Percentiles rank a stretch among this genome's conserved stretches.
Evolutionary conservation across 2,329 filamentous ascomycete genomes (phyloP).

Genomic region (Verticillium nonalfalfae): DNA sequence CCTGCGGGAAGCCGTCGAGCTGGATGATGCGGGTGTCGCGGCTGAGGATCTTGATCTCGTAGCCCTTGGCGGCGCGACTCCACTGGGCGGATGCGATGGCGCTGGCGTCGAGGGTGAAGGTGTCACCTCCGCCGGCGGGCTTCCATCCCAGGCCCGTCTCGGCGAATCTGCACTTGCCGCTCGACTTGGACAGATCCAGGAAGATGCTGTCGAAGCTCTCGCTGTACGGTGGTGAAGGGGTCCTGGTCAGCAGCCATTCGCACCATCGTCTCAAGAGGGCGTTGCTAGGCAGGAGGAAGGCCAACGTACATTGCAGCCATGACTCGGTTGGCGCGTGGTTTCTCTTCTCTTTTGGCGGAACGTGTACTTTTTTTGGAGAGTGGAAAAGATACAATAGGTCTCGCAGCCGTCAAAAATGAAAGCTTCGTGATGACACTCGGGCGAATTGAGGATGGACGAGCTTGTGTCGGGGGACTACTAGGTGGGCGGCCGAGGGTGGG

Average conservation of each 20-base stretch:
- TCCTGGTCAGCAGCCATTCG: background rate
- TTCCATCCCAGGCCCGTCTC: constrained; percentile 96
- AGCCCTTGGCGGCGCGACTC: constrained; percentile 88
- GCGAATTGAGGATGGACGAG: background rate
- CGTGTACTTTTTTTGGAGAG: background rate
- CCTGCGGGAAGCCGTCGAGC: constrained; percentile 89
- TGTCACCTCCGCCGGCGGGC: constrained; percentile 77
- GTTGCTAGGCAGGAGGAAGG: background rate
- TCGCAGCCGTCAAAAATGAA: background rate
- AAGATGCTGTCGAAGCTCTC: constrained; percentile 98
- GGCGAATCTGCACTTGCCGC: constrained; percentile 89
- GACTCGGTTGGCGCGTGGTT: background rate
- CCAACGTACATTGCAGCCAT: constrained; percentile 8
- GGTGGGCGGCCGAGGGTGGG: background rate
- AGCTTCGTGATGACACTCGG: background rate
- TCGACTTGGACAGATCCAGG: constrained; percentile 87
- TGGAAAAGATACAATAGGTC: too few species aligned
- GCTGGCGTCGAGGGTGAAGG: constrained; percentile 84
- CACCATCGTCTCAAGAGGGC: background rate
- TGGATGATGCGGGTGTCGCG: constrained; percentile 82
- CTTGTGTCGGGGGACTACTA: background rate
- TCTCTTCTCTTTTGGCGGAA: background rate
- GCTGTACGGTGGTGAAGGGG: constrained; percentile 25
- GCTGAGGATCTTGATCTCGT: constrained; percentile 86
- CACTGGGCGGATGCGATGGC: constrained; percentile 87